These are phyloP conservation scores for Ogataea degrootiae DNA, from an alignment of 805 yeast species.

Conservation along the genomic window DNA sequence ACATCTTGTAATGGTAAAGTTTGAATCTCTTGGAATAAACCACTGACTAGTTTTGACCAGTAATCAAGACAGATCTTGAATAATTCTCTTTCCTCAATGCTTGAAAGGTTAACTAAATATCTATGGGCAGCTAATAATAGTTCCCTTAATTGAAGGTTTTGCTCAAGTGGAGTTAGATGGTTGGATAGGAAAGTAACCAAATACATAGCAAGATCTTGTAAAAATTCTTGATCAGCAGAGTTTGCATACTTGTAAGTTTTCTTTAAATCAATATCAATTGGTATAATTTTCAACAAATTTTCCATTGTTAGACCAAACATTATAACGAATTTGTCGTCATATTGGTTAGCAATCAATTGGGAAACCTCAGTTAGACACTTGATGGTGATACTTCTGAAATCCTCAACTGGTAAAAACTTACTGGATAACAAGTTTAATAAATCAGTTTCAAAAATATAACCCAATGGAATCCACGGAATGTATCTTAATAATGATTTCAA, in stretches of 20 bases:
- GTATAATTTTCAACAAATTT: slow-evolving; percentile 62
- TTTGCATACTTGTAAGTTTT: slow-evolving; percentile 69
- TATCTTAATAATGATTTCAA: slow-evolving; percentile 77
- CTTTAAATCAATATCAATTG: slow-evolving; percentile 66
- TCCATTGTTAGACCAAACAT: slow-evolving; percentile 74
- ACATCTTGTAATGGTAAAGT: slow-evolving; percentile 66
- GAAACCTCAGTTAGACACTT: slow-evolving; percentile 94
- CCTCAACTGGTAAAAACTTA: slow-evolving; percentile 72
- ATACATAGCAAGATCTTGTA: slow-evolving; percentile 93
- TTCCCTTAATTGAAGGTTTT: slow-evolving; percentile 43
- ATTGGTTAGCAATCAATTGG: slow-evolving; percentile 52
- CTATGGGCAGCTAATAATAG: slow-evolving; percentile 68
- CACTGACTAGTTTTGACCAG: slow-evolving; percentile 84
- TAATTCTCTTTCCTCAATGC: slow-evolving; percentile 91
- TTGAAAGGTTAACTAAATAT: slow-evolving; percentile 78
- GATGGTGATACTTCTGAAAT: slow-evolving; percentile 77
- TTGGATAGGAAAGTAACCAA: slow-evolving; percentile 76
- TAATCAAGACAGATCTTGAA: slow-evolving; percentile 94
- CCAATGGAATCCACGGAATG: slow-evolving; percentile 91
- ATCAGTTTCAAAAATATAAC: slow-evolving; percentile 85
- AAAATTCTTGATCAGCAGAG: slow-evolving; percentile 84
- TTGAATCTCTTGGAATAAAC: slow-evolving; percentile 81
- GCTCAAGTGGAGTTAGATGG: slow-evolving; percentile 65
- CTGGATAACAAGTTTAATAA: slow-evolving; percentile 65
- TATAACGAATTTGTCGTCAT: slow-evolving; percentile 53